Evolutionary conservation across 805 yeast species (phyloP).

Genomic region (Nakazawaea wyomingensis): DNA sequence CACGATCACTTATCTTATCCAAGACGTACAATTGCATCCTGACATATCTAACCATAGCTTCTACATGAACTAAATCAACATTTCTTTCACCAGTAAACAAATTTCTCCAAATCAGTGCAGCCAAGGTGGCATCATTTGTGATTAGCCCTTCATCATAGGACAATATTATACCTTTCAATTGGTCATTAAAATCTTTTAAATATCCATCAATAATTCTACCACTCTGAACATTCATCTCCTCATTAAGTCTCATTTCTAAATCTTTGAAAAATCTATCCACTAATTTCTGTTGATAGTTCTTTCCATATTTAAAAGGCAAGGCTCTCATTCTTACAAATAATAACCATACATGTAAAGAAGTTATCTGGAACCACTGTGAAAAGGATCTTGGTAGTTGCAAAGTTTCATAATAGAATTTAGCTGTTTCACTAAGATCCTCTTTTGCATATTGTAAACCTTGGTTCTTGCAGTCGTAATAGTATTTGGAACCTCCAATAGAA

Average conservation of each 20-base stretch:
- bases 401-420: slow-evolving; percentile 81
- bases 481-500: slow-evolving; percentile 86
- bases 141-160: slow-evolving; percentile 90
- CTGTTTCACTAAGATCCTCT: slow-evolving; percentile 66
- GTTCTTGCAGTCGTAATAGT: slow-evolving; percentile 79
- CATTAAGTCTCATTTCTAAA: slow-evolving; percentile 78
- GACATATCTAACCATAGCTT: slow-evolving; percentile 84
- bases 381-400: slow-evolving; percentile 79
- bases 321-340: slow-evolving; percentile 93
- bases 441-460: slow-evolving; percentile 79
- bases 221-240: slow-evolving; percentile 79
- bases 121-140: slow-evolving; percentile 72
- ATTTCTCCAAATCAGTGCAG: slow-evolving; percentile 85
- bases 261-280: slow-evolving; percentile 88
- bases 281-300: slow-evolving; percentile 84
- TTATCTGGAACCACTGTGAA: slow-evolving; percentile 95
- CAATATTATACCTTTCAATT: slow-evolving; percentile 81
- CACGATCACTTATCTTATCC: slow-evolving; percentile 81
- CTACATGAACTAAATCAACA: slow-evolving; percentile 77
- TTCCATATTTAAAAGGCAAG: slow-evolving; percentile 85
- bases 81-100: slow-evolving; percentile 80
- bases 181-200: slow-evolving; percentile 85
- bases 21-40: slow-evolving; percentile 86
- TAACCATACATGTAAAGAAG: slow-evolving; percentile 89
- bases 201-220: slow-evolving; percentile 80